Evolutionary conservation across 495 filamentous ascomycete species (phyloP).

Genomic region (Evansstolkia leycettana): DNA sequence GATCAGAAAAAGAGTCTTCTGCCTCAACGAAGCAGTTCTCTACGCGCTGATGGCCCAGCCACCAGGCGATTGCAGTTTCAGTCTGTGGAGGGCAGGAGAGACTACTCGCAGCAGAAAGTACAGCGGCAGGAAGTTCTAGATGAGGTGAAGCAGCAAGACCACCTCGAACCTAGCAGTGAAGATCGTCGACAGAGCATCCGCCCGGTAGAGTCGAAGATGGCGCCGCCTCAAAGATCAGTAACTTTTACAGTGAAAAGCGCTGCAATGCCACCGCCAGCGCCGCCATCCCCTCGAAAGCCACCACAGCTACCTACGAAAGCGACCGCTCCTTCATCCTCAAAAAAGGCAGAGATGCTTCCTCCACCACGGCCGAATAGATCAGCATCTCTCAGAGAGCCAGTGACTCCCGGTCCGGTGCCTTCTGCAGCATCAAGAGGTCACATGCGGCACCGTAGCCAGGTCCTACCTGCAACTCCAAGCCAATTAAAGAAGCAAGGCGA

Average conservation of each 20-base stretch:
- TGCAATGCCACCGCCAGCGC: conserved; percentile 7
- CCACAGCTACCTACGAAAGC: conserved; percentile 6
- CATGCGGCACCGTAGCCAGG: conserved; percentile 26
- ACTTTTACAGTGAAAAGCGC: conserved; percentile 10
- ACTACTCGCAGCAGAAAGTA: conserved; percentile 9
- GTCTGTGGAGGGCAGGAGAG: conserved; percentile 5
- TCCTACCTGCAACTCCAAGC: conserved; percentile 11
- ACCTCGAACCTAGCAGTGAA: conserved; percentile 1
- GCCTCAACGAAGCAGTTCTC: conserved; percentile 12
- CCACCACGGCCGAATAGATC: conserved; percentile 25
- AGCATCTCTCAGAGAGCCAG: conserved; percentile 29
- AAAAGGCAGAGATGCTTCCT: conserved; percentile 27
- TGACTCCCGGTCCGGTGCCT: conserved; percentile 5
- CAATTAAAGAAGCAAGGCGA: conserved; percentile 4
- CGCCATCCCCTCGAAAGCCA: conserved; percentile 23
- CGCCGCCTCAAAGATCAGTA: conserved; percentile 6
- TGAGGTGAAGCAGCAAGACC: conserved; percentile 4
- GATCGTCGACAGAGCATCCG: conserved; percentile 24
- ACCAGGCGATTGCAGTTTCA: conserved; percentile 6
- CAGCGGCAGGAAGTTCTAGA: conserved; percentile 4
- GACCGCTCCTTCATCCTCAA: conserved; percentile 17
- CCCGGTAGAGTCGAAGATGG: conserved; percentile 14
- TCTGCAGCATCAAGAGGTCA: conserved; percentile 14
- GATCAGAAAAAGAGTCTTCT: conserved; percentile 9
- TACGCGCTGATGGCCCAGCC: conserved; percentile 6